phyloP scores from a whole-genome alignment of 768 basidiomycete genomes.

The Tulasnella sp. region DNA sequence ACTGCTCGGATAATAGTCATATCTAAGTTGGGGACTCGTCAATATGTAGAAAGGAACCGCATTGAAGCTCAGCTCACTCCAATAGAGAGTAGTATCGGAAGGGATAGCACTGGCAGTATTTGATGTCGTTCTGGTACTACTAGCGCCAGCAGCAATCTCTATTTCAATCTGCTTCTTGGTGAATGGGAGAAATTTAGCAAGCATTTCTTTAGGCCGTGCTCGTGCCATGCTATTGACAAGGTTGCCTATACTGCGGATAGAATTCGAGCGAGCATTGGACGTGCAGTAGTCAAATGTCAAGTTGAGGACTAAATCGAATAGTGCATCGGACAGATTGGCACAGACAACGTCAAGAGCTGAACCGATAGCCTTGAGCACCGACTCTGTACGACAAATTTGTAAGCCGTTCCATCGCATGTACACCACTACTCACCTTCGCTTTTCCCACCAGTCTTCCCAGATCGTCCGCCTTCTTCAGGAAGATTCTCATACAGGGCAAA shows the following conservation, averaged over 20 bases:
- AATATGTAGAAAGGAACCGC: not conserved
- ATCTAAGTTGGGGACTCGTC: slow-evolving; percentile 32
- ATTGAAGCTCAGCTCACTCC: slow-evolving; percentile 48
- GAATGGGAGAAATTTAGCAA: slow-evolving; percentile 67
- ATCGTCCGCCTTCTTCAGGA: slow-evolving; percentile 84
- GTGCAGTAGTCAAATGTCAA: slow-evolving; percentile 77
- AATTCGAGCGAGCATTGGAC: slow-evolving; percentile 80
- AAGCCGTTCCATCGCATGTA: not conserved
- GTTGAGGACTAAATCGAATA: slow-evolving; percentile 77
- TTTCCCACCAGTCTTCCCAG: slow-evolving; percentile 72
- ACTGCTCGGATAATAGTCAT: slow-evolving; percentile 72
- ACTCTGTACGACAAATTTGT: slow-evolving; percentile 30
- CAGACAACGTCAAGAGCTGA: slow-evolving; percentile 70
- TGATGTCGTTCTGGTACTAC: slow-evolving; percentile 69
- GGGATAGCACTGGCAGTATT: slow-evolving; percentile 51
- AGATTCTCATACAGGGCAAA: slow-evolving; percentile 80
- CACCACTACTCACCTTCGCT: slow-evolving; percentile 13
- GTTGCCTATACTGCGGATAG: slow-evolving; percentile 82
- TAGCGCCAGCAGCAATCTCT: slow-evolving; percentile 83
- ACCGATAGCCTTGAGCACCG: slow-evolving; percentile 63
- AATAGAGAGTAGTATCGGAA: slow-evolving; percentile 82
- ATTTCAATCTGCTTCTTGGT: slow-evolving; percentile 65
- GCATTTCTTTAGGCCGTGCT: slow-evolving; percentile 57
- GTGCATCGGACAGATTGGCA: slow-evolving; percentile 56
- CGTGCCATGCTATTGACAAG: slow-evolving; percentile 75